Evolutionary conservation across 2,329 filamentous ascomycete genomes (phyloP), one percentile per base, ranked within the genome.

Genomic region (Trichoderma atroviride): DNA sequence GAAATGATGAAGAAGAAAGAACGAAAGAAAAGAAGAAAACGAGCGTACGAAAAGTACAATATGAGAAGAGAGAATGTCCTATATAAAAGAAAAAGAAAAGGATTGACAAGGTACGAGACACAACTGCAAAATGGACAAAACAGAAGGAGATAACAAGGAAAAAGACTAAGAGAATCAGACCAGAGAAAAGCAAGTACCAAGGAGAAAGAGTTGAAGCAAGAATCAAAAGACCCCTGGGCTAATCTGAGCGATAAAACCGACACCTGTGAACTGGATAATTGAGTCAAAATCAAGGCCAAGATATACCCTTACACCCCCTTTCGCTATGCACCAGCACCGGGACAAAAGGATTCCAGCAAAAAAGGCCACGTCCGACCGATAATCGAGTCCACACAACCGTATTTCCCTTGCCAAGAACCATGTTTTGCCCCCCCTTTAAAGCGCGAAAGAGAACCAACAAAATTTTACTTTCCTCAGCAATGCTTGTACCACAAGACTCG

Each of bases 251-350:
- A 64, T 33, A 55, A 72, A 68, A 69, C 68, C 69, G 70, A 76
- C 71, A 71, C 73, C 72, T 74, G 70, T 69, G 69, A 79, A 76
- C 75, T 75, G 74, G 74, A 75, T 73, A 75, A 74, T 74, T 73
- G 72, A 75, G 71, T 76, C 78, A 78, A 77, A 75, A 43, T 9
- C 78, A 79, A 76, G 77, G 76, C 78, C 78, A 79, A 79, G 75
- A 73, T 77, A 78, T 77, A 78, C 75, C 79, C 76, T 75, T 74
- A 80, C 79, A 79, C 80, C 79, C 79, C 79, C 78, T 78, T 78
- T 80, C 80, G 80, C 80, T 82, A 82, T 82, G 80, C 80, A 81
- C 77, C 79, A 76, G 75, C 75, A 75, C 78, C 74, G 77, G 76
- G 75, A 76, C 78, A 77, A 77, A 77, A 78, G 76, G 76, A 78